Evolutionary conservation across 495 filamentous ascomycete genomes (phyloP).

Genomic region (Stereocaulon alpinum): DNA sequence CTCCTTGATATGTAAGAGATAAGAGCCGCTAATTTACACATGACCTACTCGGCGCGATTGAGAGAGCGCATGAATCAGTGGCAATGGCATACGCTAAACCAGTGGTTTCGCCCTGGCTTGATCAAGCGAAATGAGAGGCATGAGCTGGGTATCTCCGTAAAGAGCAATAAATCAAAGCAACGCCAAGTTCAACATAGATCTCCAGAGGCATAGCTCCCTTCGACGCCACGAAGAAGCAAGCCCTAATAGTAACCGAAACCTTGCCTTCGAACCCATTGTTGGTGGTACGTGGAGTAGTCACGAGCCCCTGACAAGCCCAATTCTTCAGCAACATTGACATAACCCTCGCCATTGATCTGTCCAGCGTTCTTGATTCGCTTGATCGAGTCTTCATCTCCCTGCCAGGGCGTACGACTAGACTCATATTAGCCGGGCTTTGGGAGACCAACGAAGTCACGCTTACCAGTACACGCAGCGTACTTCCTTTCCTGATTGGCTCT

Average conservation of each 20-base stretch:
- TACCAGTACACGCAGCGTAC: constrained; percentile 61
- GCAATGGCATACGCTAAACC: too few species aligned
- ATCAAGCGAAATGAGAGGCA: background rate
- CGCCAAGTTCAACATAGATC: background rate
- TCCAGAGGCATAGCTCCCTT: background rate
- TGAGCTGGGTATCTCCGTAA: background rate
- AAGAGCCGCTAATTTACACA: too few species aligned
- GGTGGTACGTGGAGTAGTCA: constrained; percentile 40
- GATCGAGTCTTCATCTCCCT: constrained; percentile 38
- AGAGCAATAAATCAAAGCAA: background rate
- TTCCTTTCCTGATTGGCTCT: constrained; percentile 38
- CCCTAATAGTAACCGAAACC: constrained; percentile 8
- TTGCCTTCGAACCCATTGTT: constrained; percentile 29
- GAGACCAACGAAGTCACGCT: constrained; percentile 10
- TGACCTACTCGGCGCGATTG: too few species aligned
- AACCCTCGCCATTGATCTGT: constrained; percentile 43
- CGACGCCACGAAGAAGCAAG: background rate
- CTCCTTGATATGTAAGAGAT: too few species aligned
- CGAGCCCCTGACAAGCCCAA: constrained; percentile 48
- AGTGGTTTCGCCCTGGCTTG: too few species aligned
- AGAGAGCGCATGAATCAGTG: too few species aligned
- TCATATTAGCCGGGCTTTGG: background rate
- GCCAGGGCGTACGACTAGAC: constrained; percentile 51
- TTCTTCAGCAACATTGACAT: constrained; percentile 54
- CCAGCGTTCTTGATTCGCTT: constrained; percentile 37